Percentiles rank a stretch among this genome's conserved stretches.
phyloP scores from a whole-genome alignment of 2,329 filamentous ascomycete species.

The Penicillium digitatum region DNA sequence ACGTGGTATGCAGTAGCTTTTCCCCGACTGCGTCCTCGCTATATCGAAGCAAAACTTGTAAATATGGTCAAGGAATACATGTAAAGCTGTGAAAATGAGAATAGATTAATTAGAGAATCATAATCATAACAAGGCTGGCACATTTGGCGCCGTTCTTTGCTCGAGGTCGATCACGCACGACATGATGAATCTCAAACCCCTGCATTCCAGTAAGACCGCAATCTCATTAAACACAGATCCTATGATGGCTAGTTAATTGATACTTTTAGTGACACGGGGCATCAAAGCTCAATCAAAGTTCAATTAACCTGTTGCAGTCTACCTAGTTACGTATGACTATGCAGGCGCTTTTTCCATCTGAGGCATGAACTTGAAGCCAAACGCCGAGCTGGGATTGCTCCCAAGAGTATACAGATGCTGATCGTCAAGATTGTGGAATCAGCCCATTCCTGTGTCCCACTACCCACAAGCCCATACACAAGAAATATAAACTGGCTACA shows the following conservation, averaged over 20 bases:
- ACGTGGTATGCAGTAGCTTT: conserved; percentile 1
- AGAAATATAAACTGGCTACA: no score
- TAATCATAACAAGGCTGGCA: background rate
- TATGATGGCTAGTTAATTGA: background rate
- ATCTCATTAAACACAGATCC: background rate
- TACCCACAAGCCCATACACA: no score
- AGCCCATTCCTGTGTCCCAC: no score
- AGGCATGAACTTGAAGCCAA: no score
- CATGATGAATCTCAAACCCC: background rate
- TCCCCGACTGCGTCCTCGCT: background rate
- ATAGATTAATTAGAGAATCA: no score
- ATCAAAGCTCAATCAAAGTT: background rate
- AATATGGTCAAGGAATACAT: background rate
- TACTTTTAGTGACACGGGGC: background rate
- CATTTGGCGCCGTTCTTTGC: background rate
- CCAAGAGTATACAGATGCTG: no score
- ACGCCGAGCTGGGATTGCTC: no score
- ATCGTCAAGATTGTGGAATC: no score
- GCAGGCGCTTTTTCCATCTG: no score
- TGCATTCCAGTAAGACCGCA: conserved; percentile 4
- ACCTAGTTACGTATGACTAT: no score
- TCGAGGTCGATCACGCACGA: background rate
- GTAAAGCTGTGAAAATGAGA: background rate
- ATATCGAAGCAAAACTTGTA: background rate
- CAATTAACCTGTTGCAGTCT: no score